phyloP scores from a whole-genome alignment of 164 flowering plant species.

The Chimonanthus praecox region DNA sequence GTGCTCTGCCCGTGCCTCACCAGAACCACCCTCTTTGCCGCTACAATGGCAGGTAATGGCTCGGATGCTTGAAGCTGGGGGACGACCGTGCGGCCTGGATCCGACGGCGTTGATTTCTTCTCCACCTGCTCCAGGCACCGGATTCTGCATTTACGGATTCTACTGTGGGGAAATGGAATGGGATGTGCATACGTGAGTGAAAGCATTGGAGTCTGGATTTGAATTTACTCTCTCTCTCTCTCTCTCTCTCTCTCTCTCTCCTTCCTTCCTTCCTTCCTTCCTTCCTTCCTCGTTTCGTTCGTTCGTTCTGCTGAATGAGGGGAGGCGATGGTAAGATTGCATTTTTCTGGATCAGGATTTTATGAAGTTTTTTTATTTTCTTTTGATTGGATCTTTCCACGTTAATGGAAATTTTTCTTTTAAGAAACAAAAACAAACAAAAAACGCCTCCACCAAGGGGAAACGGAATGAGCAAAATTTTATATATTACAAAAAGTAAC shows the following conservation, averaged over 20 bases:
- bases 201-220: neutral
- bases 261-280: too few relatives aligned
- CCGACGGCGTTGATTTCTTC: conserved; percentile 5
- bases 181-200: neutral
- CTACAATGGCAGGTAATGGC: conserved; percentile 48
- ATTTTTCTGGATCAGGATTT: too few relatives aligned
- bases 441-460: too few relatives aligned
- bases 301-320: neutral
- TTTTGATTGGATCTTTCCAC: too few relatives aligned
- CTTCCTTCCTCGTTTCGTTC: neutral
- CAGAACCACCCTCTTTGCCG: conserved; percentile 73
- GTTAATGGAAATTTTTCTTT: too few relatives aligned
- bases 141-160: neutral
- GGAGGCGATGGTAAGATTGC: neutral
- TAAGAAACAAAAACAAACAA: too few relatives aligned
- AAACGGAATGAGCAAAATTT: too few relatives aligned
- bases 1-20: conserved; percentile 99
- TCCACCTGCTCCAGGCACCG: conserved; percentile 4
- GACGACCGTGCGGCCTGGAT: neutral
- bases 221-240: too few relatives aligned
- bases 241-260: too few relatives aligned
- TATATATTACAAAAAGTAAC: too few relatives aligned
- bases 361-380: too few relatives aligned
- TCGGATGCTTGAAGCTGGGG: conserved; percentile 16
- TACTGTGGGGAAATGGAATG: neutral